These are phyloP conservation scores for Barnettozyma sucrosica DNA, from an alignment of 805 yeast species.

Conservation along the genomic window DNA sequence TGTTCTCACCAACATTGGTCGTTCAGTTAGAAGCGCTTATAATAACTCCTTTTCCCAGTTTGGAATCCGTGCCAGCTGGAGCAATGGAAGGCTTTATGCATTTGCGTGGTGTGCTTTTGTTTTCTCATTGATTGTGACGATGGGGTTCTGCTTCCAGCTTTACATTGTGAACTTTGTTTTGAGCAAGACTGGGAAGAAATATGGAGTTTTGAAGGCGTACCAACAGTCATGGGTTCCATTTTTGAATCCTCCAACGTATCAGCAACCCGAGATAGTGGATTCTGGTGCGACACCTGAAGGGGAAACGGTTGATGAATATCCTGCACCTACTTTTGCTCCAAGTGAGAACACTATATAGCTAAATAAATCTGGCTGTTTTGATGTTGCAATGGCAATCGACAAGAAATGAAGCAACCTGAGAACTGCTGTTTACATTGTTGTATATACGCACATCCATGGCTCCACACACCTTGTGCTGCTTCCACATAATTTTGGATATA, in stretches of 20 bases:
- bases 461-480: too few relatives aligned
- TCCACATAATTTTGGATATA: too few relatives aligned
- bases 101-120: slow-evolving; percentile 1
- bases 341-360: neutral
- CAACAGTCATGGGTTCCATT: neutral
- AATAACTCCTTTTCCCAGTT: neutral
- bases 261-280: neutral
- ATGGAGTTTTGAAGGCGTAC: neutral
- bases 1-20: neutral
- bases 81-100: slow-evolving; percentile 1
- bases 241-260: neutral
- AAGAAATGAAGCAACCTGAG: too few relatives aligned
- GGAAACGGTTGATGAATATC: neutral
- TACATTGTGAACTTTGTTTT: neutral
- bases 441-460: too few relatives aligned
- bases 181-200: neutral
- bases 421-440: too few relatives aligned
- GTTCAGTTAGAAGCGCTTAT: neutral
- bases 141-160: slow-evolving; percentile 1
- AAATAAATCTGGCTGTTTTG: too few relatives aligned
- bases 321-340: neutral
- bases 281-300: neutral
- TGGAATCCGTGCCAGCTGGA: slow-evolving; percentile 2
- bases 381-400: too few relatives aligned
- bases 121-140: neutral